Base-by-base conservation (phyloP, 139 green algal species). In the Chlorella ohadii region DNA sequence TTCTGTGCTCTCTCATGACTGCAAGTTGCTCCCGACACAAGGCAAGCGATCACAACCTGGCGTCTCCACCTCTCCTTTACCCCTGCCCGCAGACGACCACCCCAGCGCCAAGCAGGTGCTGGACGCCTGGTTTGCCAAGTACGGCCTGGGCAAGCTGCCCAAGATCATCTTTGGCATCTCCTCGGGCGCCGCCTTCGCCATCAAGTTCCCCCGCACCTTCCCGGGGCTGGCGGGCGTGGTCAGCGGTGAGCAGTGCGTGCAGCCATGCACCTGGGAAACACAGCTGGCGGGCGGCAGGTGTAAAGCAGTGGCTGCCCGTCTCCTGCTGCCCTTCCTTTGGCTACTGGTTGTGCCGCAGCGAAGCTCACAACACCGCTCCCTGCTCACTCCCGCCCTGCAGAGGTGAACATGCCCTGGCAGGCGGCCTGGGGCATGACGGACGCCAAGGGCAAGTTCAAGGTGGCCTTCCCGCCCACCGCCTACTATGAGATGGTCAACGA, bases 391-490 rank as follows among this genome's bases (percentile, higher is more conserved):
- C 47, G 0, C 41, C 27, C 20, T 47, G 47, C 72, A 79, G 72
- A 79, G 72, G 72, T 79, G 25, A 79, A 79, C 72, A 63, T 66
- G 47, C 72, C 72, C 0, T 79, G 72, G 72, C 44, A 79, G 72
- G 47, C n/a, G 72, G 33, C 27, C 28, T 79, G 72, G 72, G 72
- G 72, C 16, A 31, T 65, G n/a, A 79, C 72, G 13, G 19, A 79
- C 47, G 72, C 44, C n/a, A 44, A 41, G 0, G 72, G 72, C 72
- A 64, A 47, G 72, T 47, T 79, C 38, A n/a, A 34, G 3, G 38
- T 77, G 33, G 25, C 36, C 38, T 79, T 79, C 72, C 72, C 72
- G 28, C 72, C 72, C 28, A 79, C 72, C 2, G 72, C 31, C 2
- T 79, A 79, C 44, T 63, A 66, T 17, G 25, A 55, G 68, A 75